Conservation (phyloP, 2,329 filamentous ascomycete genomes). For the Fusarium guadeloupense region DNA sequence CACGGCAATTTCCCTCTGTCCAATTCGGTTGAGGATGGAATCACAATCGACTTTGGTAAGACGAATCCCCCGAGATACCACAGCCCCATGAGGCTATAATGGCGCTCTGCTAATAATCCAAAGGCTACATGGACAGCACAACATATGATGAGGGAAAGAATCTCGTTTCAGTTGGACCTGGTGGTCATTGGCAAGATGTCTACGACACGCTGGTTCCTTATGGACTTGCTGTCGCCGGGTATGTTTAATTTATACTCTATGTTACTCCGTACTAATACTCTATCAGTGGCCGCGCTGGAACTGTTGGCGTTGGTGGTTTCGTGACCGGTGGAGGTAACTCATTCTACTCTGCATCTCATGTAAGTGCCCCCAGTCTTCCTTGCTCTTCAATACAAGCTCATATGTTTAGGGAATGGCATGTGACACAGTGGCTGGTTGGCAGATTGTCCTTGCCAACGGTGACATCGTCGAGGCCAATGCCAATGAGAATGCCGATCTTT, state of each 20-base stretch:
- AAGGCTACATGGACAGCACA: constrained; percentile 45
- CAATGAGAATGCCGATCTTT: constrained; percentile 54
- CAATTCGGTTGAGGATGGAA: constrained; percentile 50
- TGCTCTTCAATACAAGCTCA: neutral
- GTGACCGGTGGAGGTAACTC: constrained; percentile 50
- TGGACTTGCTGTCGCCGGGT: constrained; percentile 46
- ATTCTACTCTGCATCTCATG: constrained; percentile 47
- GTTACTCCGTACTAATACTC: neutral
- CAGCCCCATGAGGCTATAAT: neutral
- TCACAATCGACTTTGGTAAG: constrained; percentile 50
- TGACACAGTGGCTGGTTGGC: constrained; percentile 54
- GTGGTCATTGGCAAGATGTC: constrained; percentile 50
- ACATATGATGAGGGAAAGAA: constrained; percentile 43
- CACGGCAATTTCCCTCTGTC: constrained; percentile 47
- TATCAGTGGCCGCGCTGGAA: constrained; percentile 47
- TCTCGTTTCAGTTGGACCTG: constrained; percentile 48
- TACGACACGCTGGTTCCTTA: constrained; percentile 48
- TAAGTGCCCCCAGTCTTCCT: neutral
- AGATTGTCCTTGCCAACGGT: constrained; percentile 57
- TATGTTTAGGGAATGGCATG: constrained; percentile 44
- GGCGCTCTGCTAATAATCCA: neutral
- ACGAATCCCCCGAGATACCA: too few species aligned
- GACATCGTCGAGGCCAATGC: constrained; percentile 54
- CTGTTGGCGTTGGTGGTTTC: constrained; percentile 50
- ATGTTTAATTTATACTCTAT: neutral